Evolutionary conservation across 2,329 filamentous ascomycete species (phyloP), one percentile per base, ranked within the genome.

Genomic region (Trichoderma afroharzianum): DNA sequence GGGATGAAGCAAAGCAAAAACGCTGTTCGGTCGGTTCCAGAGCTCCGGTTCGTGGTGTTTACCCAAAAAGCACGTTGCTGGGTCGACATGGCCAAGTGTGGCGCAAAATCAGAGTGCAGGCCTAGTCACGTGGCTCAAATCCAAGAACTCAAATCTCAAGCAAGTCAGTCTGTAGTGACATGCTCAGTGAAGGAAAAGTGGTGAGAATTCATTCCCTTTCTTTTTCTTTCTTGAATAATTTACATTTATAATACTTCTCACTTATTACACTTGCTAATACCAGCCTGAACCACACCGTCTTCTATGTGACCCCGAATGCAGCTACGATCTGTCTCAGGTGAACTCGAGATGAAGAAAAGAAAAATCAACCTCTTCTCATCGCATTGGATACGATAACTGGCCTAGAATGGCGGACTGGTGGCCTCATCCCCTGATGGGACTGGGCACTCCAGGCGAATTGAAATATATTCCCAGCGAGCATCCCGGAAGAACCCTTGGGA

Each of bases 361-460:
- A 74, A 68, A 71, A 75, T 71, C 74, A 69, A 69, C 73, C 75
- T 72, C 69, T 68, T 74, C 71, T 76, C 73, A 70, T 74, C 74
- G 75, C 64, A 76, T 74, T 77, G 76, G 76, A 81, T 74, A 77
- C 78, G 74, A 71, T 73, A 76, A 74, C 76, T 77, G 63, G 76
- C 76, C 68, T 78, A 77, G 77, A 79, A 83, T 83, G 81, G 80
- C 79, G 82, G 80, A 82, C 68, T 73, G 74, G 39, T 76, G 76
- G 73, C 76, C 76, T 63, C 73, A 80, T 50, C 73, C 76, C 39
- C 80, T 80, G 76, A 78, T 80, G 15, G 72, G 76, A 43, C 75
- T 79, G 64, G 81, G 81, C 68, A 76, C 80, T 66, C 75, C 80
- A 70, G 81, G 81, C 36, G 73, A 74, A 62, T 70, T 82, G 63